Evolutionary conservation across 2,329 filamentous ascomycete genomes (phyloP).

Genomic region (Aspergillus neotritici): DNA sequence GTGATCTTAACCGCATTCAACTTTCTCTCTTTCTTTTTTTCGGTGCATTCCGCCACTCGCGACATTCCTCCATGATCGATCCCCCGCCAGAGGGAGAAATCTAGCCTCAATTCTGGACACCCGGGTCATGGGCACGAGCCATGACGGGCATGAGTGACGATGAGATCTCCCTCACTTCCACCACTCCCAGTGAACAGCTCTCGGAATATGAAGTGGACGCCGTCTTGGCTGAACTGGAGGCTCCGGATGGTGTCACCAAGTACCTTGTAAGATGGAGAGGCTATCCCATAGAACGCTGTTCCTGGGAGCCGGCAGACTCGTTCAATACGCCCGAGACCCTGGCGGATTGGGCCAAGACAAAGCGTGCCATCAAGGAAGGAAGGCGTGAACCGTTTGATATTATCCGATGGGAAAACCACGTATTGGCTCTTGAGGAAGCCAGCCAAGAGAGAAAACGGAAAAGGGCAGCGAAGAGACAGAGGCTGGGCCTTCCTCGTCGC

Average conservation of each 20-base stretch:
- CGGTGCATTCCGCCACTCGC: too few relatives aligned
- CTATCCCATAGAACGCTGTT: conserved; percentile 53
- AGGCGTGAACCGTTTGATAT: conserved; percentile 29
- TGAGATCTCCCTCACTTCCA: conserved; percentile 55
- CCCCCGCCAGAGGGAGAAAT: too few relatives aligned
- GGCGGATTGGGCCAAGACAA: conserved; percentile 36
- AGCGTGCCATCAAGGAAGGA: conserved; percentile 27
- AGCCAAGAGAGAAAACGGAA: conserved; percentile 21
- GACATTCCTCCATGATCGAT: too few relatives aligned
- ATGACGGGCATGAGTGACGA: conserved; percentile 36
- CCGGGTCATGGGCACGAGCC: neutral
- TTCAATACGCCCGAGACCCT: conserved; percentile 38
- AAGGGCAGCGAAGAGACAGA: conserved; percentile 25
- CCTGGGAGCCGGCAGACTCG: conserved; percentile 47
- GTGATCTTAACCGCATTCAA: too few relatives aligned
- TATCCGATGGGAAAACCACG: conserved; percentile 23
- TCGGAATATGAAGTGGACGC: conserved; percentile 52
- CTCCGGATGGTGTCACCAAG: conserved; percentile 27
- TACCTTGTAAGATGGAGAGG: conserved; percentile 63
- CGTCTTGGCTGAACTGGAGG: conserved; percentile 46
- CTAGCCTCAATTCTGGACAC: neutral
- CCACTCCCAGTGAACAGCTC: conserved; percentile 37
- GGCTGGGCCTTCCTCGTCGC: conserved; percentile 13
- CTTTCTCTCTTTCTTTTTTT: too few relatives aligned
- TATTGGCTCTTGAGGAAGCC: conserved; percentile 17